phyloP scores from a whole-genome alignment of 306 rosid species.

The Casuarina glauca region DNA sequence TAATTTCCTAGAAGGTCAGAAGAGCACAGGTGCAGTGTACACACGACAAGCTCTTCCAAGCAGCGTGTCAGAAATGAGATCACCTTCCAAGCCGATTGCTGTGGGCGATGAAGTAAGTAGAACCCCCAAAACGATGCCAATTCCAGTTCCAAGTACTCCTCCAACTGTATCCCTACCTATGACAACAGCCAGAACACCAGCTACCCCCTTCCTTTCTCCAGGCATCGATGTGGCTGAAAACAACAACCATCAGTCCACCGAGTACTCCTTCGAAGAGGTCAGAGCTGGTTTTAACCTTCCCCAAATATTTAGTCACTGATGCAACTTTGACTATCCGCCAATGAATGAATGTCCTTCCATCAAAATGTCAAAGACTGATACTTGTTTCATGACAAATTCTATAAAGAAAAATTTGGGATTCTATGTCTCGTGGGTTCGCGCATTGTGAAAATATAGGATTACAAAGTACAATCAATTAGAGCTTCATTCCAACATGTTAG shows the following conservation, averaged over 20 bases:
- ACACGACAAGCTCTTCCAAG: constrained; percentile 7
- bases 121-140: constrained; percentile 50
- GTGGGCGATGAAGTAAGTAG: constrained; percentile 39
- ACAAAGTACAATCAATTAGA: background rate
- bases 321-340: background rate
- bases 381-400: background rate
- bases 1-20: constrained; percentile 33
- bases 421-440: too few species aligned
- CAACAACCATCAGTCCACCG: constrained; percentile 26
- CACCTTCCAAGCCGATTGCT: constrained; percentile 42
- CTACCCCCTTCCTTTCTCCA: constrained; percentile 31
- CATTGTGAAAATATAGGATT: background rate
- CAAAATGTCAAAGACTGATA: background rate
- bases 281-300: constrained; percentile 49
- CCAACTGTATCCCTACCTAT: constrained; percentile 39
- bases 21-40: background rate
- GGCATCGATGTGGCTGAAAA: constrained; percentile 19
- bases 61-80: constrained; percentile 26
- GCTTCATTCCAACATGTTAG: too few species aligned
- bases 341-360: constrained; percentile 7
- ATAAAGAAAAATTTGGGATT: background rate
- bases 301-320: constrained; percentile 32
- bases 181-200: constrained; percentile 53
- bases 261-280: constrained; percentile 65
- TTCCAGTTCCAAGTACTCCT: constrained; percentile 54